Conservation (phyloP, 352 stramenopile species). For the Globisporangium viniferum region DNA sequence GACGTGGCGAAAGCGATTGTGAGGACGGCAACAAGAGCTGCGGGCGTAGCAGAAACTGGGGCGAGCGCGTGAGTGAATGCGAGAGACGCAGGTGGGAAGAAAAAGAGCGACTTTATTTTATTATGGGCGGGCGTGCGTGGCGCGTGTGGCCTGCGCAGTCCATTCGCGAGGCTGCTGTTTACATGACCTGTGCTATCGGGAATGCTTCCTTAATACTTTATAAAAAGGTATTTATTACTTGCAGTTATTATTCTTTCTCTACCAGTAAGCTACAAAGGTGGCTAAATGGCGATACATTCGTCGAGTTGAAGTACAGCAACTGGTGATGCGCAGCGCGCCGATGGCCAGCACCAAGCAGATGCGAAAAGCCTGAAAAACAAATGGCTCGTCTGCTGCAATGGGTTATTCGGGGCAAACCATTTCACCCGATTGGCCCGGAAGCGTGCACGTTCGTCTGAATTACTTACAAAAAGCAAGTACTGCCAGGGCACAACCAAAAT, state of each 20-base stretch:
- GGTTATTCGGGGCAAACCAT: too few relatives aligned
- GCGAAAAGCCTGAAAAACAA: background rate
- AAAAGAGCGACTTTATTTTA: background rate
- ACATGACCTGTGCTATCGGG: background rate
- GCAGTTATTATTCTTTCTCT: too few relatives aligned
- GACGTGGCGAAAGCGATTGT: conserved; percentile 2
- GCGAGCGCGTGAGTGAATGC: background rate
- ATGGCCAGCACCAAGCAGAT: background rate
- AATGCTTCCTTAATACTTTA: background rate
- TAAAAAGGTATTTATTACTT: too few relatives aligned
- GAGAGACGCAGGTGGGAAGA: conserved; percentile 1
- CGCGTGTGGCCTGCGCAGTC: background rate
- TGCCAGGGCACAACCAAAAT: too few relatives aligned
- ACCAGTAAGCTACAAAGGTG: too few relatives aligned
- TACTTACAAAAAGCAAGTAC: too few relatives aligned
- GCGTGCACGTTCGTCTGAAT: too few relatives aligned
- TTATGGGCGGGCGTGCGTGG: too few relatives aligned
- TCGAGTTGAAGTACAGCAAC: conserved; percentile 4
- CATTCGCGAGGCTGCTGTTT: background rate
- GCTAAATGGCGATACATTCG: background rate
- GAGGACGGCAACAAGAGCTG: too few relatives aligned
- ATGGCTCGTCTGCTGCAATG: background rate
- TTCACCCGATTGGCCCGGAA: too few relatives aligned
- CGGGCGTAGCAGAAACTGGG: too few relatives aligned
- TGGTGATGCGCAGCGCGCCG: conserved; percentile 6